Conservation (phyloP, 2,329 filamentous ascomycete species). For the Penicillium sp. region DNA sequence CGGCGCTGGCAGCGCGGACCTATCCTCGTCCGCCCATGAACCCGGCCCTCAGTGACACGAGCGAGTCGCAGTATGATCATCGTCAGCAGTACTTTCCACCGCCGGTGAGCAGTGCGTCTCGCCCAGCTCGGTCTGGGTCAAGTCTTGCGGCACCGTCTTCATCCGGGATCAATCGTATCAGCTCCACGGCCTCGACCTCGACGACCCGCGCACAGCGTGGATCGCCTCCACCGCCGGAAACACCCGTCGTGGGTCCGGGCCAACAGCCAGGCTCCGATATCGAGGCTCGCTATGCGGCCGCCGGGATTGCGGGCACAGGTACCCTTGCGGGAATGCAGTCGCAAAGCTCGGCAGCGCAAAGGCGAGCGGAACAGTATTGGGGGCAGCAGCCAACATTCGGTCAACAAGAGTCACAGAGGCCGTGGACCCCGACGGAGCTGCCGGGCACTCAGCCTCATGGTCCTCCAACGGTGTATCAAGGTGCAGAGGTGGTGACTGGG, state of each 20-base stretch:
- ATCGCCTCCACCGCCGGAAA: conserved; percentile 91
- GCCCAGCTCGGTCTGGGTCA: conserved; percentile 19
- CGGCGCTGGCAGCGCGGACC: conserved; percentile 69
- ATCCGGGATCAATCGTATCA: conserved; percentile 47
- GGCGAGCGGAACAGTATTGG: conserved; percentile 73
- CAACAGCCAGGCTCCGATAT: conserved; percentile 71
- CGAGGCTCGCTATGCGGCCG: conserved; percentile 83
- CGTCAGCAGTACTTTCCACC: conserved; percentile 60
- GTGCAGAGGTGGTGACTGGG: conserved; percentile 59
- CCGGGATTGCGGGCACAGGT: conserved; percentile 79
- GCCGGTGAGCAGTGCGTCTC: conserved; percentile 31
- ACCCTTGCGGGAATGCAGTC: conserved; percentile 70
- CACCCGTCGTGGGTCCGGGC: conserved; percentile 69
- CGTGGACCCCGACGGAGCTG: conserved; percentile 92
- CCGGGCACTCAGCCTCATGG: conserved; percentile 83
- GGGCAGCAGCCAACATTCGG: conserved; percentile 38
- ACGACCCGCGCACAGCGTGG: conserved; percentile 88
- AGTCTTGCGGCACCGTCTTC: conserved; percentile 38
- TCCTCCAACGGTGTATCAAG: conserved; percentile 86
- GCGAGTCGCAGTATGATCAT: conserved; percentile 45
- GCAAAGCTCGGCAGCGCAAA: conserved; percentile 74
- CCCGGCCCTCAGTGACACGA: conserved; percentile 32
- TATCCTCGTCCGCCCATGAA: conserved; percentile 34
- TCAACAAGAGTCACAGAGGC: conserved; percentile 48
- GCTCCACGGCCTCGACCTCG: conserved; percentile 84